Evolutionary conservation across 768 basidiomycete genomes (phyloP).

Genomic region (Suillus placidus): DNA sequence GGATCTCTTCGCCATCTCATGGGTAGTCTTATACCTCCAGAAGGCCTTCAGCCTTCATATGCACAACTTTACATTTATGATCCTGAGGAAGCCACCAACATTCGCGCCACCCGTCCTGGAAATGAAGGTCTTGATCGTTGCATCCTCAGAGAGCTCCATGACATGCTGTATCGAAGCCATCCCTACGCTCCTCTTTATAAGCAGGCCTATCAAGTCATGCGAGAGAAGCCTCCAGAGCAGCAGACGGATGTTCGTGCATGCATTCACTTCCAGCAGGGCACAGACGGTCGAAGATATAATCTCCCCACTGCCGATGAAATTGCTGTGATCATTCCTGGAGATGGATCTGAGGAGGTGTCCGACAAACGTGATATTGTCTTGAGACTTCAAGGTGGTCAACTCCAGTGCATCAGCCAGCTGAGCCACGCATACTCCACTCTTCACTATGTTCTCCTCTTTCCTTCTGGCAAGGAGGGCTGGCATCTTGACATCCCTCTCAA

Average conservation of each 20-base stretch:
- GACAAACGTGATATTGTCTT: slow-evolving; percentile 40
- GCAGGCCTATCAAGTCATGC: slow-evolving; percentile 36
- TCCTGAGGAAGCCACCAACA: slow-evolving; percentile 35
- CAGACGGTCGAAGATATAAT: slow-evolving; percentile 44
- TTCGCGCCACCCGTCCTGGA: too few species aligned
- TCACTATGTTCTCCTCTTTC: slow-evolving; percentile 49
- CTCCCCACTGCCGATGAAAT: slow-evolving; percentile 46
- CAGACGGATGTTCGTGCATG: slow-evolving; percentile 17
- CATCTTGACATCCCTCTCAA: slow-evolving; percentile 25
- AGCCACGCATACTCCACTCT: slow-evolving; percentile 41
- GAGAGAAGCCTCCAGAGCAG: slow-evolving; percentile 19
- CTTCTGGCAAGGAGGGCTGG: too few species aligned
- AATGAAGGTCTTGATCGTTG: too few species aligned
- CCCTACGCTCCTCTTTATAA: too few species aligned
- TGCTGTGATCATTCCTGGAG: slow-evolving; percentile 28
- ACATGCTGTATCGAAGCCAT: too few species aligned
- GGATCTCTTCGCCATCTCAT: too few species aligned
- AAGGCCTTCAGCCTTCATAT: too few species aligned
- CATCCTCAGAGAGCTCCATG: too few species aligned
- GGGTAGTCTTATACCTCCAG: too few species aligned
- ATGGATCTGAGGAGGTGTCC: slow-evolving; percentile 19
- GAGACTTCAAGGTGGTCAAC: slow-evolving; percentile 16
- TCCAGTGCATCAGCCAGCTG: slow-evolving; percentile 35
- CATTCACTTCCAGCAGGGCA: slow-evolving; percentile 11
- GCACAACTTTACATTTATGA: slow-evolving; percentile 47